phyloP scores from a whole-genome alignment of 257 asterid species.

The Solanum phureja region DNA sequence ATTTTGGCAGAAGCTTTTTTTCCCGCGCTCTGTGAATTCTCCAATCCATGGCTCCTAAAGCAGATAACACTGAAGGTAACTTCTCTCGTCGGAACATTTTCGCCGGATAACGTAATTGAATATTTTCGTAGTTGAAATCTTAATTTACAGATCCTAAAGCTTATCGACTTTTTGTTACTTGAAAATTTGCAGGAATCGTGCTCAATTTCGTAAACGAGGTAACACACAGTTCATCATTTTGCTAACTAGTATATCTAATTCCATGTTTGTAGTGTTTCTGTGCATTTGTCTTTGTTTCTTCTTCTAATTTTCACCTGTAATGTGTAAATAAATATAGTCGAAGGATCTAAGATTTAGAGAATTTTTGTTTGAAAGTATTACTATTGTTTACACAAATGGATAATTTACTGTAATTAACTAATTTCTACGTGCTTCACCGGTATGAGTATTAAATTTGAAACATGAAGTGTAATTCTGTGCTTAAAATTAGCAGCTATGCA shows the following conservation, averaged over 20 bases:
- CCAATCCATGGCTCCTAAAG: conserved; percentile 70
- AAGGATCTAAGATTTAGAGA: not conserved
- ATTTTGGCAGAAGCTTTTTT: conserved; percentile 1
- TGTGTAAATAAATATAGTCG: not conserved
- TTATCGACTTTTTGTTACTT: not conserved
- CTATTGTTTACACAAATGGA: not conserved
- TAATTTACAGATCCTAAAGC: not conserved
- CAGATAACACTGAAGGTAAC: conserved; percentile 74
- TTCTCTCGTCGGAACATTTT: not conserved
- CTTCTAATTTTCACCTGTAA: not conserved
- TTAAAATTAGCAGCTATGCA: not conserved
- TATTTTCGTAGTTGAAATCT: conserved; percentile 16
- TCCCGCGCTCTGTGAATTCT: conserved; percentile 28
- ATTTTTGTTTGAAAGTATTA: not conserved
- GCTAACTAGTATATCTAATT: not conserved
- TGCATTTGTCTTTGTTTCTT: not conserved
- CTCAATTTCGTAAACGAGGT: conserved; percentile 92
- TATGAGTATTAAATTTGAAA: not conserved
- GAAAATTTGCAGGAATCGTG: conserved; percentile 57
- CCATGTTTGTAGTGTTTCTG: not conserved
- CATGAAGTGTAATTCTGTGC: not conserved
- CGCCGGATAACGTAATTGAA: not conserved
- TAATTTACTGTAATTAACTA: not conserved
- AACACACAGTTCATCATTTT: not conserved
- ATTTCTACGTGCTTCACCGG: too few relatives aligned